Conservation (phyloP, 108 stramenopile species). For the Nitzschia sp. region DNA sequence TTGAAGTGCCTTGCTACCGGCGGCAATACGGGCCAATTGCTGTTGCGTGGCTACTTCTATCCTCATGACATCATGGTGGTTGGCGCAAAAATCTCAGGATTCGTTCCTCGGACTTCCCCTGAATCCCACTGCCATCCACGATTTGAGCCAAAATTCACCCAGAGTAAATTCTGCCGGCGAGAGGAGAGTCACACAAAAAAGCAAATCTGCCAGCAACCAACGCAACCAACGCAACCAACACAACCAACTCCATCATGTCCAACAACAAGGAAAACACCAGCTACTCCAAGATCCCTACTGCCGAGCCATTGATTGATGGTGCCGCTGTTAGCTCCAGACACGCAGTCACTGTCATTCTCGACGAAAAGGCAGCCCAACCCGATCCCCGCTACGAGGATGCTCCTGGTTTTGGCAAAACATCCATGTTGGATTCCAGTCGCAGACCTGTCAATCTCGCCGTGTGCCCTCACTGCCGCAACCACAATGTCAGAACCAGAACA, state of each 20-base stretch:
- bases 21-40: too few relatives aligned
- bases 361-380: not conserved
- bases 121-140: too few relatives aligned
- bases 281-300: conserved; percentile 11
- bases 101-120: too few relatives aligned
- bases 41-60: too few relatives aligned
- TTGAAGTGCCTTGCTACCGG: too few relatives aligned
- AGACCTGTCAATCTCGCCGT: conserved; percentile 11
- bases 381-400: not conserved
- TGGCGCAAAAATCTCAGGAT: too few relatives aligned
- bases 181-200: too few relatives aligned
- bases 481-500: conserved; percentile 16
- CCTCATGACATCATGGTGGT: too few relatives aligned
- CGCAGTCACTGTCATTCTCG: conserved; percentile 17
- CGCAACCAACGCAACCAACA: not conserved
- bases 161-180: too few relatives aligned
- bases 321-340: conserved; percentile 5
- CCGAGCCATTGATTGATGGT: conserved; percentile 5
- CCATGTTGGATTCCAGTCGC: conserved; percentile 5
- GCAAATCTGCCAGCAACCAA: too few relatives aligned
- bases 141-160: too few relatives aligned
- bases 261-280: conserved; percentile 1
- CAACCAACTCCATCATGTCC: conserved; percentile 6
- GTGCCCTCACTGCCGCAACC: conserved; percentile 16
- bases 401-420: not conserved